Conservation (phyloP, 345 rosid genomes). For the Erucastrum elatum region DNA sequence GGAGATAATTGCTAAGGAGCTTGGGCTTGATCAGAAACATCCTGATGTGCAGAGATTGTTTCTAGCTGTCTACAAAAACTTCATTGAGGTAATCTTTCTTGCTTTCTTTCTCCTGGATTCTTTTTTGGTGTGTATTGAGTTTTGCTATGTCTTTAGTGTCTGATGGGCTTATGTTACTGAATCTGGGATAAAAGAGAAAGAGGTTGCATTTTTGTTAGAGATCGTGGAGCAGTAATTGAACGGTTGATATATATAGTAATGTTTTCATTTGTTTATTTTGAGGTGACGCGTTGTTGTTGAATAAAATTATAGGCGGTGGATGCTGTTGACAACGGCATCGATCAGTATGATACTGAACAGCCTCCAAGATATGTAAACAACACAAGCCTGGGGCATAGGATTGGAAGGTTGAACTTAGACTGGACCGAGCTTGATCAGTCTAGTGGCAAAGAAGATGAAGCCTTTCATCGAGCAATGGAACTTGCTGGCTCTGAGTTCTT, state of each 20-base stretch:
- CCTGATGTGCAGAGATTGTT: conserved; percentile 64
- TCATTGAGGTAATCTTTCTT: conserved; percentile 65
- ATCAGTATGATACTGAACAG: conserved; percentile 67
- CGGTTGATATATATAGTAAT: not conserved
- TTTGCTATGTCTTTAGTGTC: not conserved
- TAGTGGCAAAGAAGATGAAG: conserved; percentile 67
- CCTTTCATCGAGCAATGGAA: conserved; percentile 71
- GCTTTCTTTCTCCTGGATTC: not conserved
- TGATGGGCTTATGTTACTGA: not conserved
- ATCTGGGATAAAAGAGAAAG: not conserved
- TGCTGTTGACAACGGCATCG: conserved; percentile 80
- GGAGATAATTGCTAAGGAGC: conserved; percentile 80
- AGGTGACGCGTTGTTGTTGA: not conserved
- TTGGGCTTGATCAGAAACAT: conserved; percentile 63
- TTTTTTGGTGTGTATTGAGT: not conserved
- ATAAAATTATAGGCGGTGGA: conserved; percentile 59
- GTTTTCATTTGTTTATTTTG: not conserved
- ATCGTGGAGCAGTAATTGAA: conserved; percentile 2
- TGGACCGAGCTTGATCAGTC: conserved; percentile 87
- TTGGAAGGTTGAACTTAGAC: conserved; percentile 80
- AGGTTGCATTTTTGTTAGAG: not conserved
- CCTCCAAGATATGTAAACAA: conserved; percentile 78
- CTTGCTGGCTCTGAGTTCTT: conserved; percentile 76
- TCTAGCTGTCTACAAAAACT: conserved; percentile 74
- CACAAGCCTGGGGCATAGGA: conserved; percentile 67